Conservation (phyloP, 2,329 filamentous ascomycete genomes). For the Colletotrichum sp. region DNA sequence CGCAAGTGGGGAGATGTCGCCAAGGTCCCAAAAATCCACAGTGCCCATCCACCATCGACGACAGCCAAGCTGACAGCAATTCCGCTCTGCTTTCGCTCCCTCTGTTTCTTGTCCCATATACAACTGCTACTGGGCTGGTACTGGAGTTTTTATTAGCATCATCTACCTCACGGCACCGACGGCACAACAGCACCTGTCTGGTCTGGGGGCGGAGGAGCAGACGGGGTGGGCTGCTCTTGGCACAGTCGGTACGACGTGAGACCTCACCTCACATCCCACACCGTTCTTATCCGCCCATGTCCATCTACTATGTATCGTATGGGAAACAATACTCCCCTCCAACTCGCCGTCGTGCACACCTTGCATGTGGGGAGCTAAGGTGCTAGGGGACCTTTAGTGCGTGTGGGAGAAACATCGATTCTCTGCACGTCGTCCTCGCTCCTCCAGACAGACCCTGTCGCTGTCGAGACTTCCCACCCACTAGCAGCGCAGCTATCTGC, state of each 20-base stretch:
- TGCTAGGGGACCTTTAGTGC: conserved; percentile 20
- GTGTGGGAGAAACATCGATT: conserved; percentile 19
- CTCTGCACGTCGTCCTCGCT: conserved; percentile 12
- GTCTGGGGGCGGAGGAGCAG: background rate
- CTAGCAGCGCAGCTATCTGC: conserved; percentile 19
- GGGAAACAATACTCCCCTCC: conserved; percentile 6
- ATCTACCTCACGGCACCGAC: background rate
- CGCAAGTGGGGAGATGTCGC: background rate
- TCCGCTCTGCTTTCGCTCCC: background rate
- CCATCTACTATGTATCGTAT: background rate
- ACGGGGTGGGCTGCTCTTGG: background rate
- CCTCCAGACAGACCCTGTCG: conserved; percentile 9
- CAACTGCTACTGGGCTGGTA: background rate
- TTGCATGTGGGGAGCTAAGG: conserved; percentile 20
- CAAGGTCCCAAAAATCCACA: conserved; percentile 7
- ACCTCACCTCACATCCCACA: conserved; percentile 18
- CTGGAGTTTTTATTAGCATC: background rate
- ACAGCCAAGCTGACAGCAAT: conserved; percentile 2
- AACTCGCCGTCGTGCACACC: conserved; percentile 8
- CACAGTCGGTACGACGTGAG: conserved; percentile 14
- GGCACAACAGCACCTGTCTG: background rate
- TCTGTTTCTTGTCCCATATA: background rate
- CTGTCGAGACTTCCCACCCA: conserved; percentile 9
- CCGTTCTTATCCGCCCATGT: conserved; percentile 14
- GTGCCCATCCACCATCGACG: conserved; percentile 2